phyloP scores from a whole-genome alignment of 2,329 filamentous ascomycete genomes.

The Pseudogymnoascus sp. region DNA sequence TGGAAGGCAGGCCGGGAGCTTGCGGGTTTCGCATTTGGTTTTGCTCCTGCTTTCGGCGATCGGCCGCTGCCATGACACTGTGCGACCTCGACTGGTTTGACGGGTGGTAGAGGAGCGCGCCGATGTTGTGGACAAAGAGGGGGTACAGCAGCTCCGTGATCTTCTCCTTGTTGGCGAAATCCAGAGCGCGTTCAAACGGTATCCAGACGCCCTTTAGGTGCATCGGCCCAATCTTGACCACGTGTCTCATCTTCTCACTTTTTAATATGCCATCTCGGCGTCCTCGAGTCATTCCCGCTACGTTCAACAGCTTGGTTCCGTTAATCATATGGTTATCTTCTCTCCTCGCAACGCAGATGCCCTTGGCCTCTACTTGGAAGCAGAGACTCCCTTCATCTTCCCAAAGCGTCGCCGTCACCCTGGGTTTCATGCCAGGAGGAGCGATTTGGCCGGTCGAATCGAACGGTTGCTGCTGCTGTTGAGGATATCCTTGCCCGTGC shows the following conservation, averaged over 20 bases:
- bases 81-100: constrained; percentile 76
- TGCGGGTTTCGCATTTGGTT: constrained; percentile 54
- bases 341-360: constrained; percentile 87
- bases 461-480: constrained; percentile 50
- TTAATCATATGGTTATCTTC: constrained; percentile 99
- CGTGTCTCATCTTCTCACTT: constrained; percentile 92
- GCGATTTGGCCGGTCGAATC: constrained; percentile 90
- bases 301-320: constrained; percentile 91
- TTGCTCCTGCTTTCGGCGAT: constrained; percentile 60
- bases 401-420: constrained; percentile 94
- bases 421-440: constrained; percentile 88
- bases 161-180: constrained; percentile 99
- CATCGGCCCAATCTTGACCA: constrained; percentile 99
- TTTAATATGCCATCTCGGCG: constrained; percentile 93
- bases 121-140: constrained; percentile 95
- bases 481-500: constrained; percentile 37
- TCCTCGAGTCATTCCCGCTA: constrained; percentile 95
- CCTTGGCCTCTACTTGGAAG: constrained; percentile 94
- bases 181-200: constrained; percentile 91
- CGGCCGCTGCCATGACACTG: constrained; percentile 77
- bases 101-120: constrained; percentile 85
- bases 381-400: constrained; percentile 96
- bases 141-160: constrained; percentile 94
- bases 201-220: constrained; percentile 98
- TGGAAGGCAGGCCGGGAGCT: constrained; percentile 55